These are phyloP conservation scores for Phylloporus sp. DNA, from an alignment of 768 basidiomycete species.

Conservation along the genomic window DNA sequence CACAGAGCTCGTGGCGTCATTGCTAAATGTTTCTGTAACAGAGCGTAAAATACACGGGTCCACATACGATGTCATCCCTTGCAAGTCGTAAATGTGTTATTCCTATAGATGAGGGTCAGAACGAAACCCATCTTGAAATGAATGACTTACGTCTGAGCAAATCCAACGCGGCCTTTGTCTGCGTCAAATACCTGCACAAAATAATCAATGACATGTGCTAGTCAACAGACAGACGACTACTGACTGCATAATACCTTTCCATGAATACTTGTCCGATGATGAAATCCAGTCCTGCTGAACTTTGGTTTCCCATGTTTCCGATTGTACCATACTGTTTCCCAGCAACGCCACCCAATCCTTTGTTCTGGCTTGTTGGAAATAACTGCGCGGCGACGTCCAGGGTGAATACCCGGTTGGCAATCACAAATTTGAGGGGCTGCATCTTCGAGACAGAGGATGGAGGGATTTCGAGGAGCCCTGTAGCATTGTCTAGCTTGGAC, in stretches of 20 bases:
- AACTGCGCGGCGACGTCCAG: slow-evolving; percentile 16
- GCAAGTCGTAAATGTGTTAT: slow-evolving; percentile 17
- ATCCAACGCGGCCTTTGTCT: slow-evolving; percentile 10
- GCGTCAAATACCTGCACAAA: slow-evolving; percentile 13
- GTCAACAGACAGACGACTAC: neutral
- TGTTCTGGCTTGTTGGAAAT: slow-evolving; percentile 9
- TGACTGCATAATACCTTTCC: slow-evolving; percentile 15
- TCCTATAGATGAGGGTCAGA: slow-evolving; percentile 9
- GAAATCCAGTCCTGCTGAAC: slow-evolving; percentile 10
- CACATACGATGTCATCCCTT: neutral
- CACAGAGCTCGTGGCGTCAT: neutral
- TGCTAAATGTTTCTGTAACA: neutral
- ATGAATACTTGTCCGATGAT: slow-evolving; percentile 17
- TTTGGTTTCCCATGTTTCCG: neutral
- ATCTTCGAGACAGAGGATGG: slow-evolving; percentile 8
- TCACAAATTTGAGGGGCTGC: slow-evolving; percentile 11
- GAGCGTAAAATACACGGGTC: neutral
- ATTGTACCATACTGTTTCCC: slow-evolving; percentile 11
- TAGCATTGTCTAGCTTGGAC: neutral
- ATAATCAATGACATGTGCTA: neutral
- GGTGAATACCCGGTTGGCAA: slow-evolving; percentile 1
- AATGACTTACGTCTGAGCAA: slow-evolving; percentile 22
- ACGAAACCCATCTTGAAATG: neutral
- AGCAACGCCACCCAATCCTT: slow-evolving; percentile 3
- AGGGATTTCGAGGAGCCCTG: slow-evolving; percentile 14